Percentiles rank a stretch among this genome's conserved stretches.
phyloP scores from a whole-genome alignment of 2,329 filamentous ascomycete species.

The Exophiala oligosperma region DNA sequence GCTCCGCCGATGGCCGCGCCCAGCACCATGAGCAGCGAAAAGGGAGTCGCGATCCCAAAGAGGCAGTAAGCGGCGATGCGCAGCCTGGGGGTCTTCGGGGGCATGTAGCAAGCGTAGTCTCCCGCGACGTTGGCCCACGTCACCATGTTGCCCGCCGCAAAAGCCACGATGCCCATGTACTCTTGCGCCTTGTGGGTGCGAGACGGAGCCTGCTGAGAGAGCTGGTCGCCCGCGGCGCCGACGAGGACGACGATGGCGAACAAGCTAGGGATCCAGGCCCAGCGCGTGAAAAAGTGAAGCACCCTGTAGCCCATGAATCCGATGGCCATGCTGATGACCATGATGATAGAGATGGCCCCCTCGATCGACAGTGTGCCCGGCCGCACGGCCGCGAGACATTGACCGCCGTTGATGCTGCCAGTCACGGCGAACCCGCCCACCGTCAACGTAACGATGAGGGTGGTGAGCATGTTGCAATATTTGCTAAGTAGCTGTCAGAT shows the following conservation, averaged over 20 bases:
- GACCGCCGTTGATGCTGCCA: not conserved
- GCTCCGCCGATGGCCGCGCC: conserved; percentile 65
- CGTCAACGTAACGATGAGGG: too few species aligned
- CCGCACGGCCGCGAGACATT: conserved; percentile 1
- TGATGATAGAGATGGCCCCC: conserved; percentile 7
- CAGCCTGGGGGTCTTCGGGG: not conserved
- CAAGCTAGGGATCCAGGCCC: conserved; percentile 25
- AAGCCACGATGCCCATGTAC: not conserved
- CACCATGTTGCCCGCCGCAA: conserved; percentile 1
- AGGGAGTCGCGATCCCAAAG: conserved; percentile 55
- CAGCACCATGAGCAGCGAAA: conserved; percentile 61
- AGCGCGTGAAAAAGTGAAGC: conserved; percentile 3
- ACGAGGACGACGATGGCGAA: conserved; percentile 24
- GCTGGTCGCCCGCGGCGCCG: conserved; percentile 23
- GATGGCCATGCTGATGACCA: conserved; percentile 1
- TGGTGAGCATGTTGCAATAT: too few species aligned
- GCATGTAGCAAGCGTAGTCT: conserved; percentile 7
- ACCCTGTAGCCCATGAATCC: conserved; percentile 7
- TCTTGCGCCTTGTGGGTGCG: conserved; percentile 38
- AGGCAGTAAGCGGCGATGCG: conserved; percentile 1
- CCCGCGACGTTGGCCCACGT: conserved; percentile 3
- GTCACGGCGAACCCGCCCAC: not conserved
- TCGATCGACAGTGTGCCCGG: not conserved
- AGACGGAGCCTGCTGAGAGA: conserved; percentile 34
- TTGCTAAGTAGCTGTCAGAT: not conserved